Evolutionary conservation across 176 grass and related monocot species (phyloP).

Genomic region (Raddia distichophylla): DNA sequence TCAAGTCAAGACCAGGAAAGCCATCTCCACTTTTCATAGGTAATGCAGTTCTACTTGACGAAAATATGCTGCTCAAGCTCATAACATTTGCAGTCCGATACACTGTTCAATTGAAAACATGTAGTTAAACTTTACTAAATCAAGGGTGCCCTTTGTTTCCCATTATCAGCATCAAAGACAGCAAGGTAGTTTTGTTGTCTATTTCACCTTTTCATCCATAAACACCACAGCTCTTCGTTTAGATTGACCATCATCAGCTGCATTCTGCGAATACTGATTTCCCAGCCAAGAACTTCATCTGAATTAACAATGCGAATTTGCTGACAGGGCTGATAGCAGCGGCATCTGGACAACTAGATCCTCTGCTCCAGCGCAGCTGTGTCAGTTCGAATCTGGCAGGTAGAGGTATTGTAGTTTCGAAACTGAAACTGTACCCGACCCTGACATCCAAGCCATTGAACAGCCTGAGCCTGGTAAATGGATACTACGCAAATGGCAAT

Average conservation of each 20-base stretch:
- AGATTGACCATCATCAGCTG: neutral
- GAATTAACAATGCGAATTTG: constrained; percentile 6
- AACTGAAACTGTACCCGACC: constrained; percentile 42
- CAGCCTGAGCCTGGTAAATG: constrained; percentile 59
- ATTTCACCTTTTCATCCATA: neutral
- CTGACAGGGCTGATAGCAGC: constrained; percentile 81
- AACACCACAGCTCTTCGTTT: neutral
- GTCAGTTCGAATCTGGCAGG: neutral
- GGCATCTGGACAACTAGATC: constrained; percentile 63
- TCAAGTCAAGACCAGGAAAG: constrained; percentile 88
- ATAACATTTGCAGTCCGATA: neutral
- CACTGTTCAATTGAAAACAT: neutral
- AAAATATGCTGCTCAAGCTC: constrained; percentile 1
- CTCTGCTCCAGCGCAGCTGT: constrained; percentile 43
- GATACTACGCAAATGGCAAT: constrained; percentile 66
- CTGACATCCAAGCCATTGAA: constrained; percentile 48
- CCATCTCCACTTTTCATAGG: constrained; percentile 93
- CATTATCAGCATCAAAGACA: neutral
- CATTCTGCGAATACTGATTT: neutral
- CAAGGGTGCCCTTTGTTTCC: neutral
- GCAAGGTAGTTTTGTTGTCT: neutral
- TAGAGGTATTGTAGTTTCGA: neutral
- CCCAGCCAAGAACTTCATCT: neutral
- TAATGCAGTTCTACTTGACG: constrained; percentile 43
- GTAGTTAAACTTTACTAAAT: constrained; percentile 9